Percentiles rank a stretch among this genome's conserved stretches.
phyloP scores from a whole-genome alignment of 2,329 filamentous ascomycete genomes.

The Karstenula rhodostoma region DNA sequence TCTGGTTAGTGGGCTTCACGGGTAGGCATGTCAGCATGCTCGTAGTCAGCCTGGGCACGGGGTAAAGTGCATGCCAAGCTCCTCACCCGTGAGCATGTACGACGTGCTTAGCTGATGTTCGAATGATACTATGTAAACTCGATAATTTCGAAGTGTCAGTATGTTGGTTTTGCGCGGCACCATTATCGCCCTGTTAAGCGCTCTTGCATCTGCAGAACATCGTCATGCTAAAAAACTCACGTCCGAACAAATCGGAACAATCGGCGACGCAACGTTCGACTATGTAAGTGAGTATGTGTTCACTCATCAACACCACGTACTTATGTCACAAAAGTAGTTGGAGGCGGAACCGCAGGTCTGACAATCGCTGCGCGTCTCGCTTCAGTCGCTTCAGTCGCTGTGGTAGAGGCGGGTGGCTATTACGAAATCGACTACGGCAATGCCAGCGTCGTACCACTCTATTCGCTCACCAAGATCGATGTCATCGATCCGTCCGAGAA shows the following conservation, averaged over 20 bases:
- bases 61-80: background rate
- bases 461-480: constrained; percentile 18
- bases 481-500: constrained; percentile 18
- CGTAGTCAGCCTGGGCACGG: background rate
- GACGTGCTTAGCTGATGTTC: background rate
- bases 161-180: background rate
- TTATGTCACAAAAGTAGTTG: background rate
- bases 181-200: background rate
- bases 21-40: background rate
- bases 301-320: background rate
- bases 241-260: background rate
- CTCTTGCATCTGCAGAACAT: background rate
- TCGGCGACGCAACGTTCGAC: background rate
- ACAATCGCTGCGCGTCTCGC: constrained; percentile 32
- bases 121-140: background rate
- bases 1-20: background rate
- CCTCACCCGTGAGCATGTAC: background rate
- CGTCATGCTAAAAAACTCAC: background rate
- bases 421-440: constrained; percentile 38
- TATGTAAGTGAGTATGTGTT: background rate
- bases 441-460: constrained; percentile 5
- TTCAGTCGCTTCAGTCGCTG: constrained; percentile 24
- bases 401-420: constrained; percentile 41
- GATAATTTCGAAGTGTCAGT: background rate
- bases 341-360: constrained; percentile 21